Percentiles rank a stretch among this genome's conserved stretches.
These are phyloP conservation scores for Zasmidium angulare DNA, from an alignment of 2,329 filamentous ascomycete species.

Conservation along the genomic window DNA sequence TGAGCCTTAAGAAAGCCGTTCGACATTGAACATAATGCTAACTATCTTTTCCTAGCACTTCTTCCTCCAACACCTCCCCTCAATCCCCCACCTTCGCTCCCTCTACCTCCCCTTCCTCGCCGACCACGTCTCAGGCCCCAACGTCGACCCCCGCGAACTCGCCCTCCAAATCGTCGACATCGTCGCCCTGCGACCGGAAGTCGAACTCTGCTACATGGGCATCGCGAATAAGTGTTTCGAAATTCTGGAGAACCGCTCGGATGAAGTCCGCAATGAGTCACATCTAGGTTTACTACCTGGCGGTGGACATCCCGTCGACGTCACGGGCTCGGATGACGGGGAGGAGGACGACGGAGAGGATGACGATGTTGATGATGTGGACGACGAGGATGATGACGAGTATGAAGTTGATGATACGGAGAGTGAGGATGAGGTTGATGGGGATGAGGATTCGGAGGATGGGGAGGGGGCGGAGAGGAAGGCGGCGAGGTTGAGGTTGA, in stretches of 20 bases:
- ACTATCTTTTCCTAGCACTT: conserved; percentile 59
- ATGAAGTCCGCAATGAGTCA: conserved; percentile 49
- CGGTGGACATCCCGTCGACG: conserved; percentile 48
- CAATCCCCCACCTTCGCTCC: conserved; percentile 67
- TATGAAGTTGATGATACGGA: conserved; percentile 36
- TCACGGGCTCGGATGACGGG: conserved; percentile 46
- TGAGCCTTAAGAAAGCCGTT: conserved; percentile 48
- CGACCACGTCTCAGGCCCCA: conserved; percentile 57
- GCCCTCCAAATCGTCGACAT: conserved; percentile 77
- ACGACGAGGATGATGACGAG: conserved; percentile 50
- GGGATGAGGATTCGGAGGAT: conserved; percentile 27
- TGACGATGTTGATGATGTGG: conserved; percentile 51
- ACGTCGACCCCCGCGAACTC: conserved; percentile 65
- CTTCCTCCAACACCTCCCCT: conserved; percentile 73
- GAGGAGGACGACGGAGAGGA: conserved; percentile 53
- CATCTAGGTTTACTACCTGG: conserved; percentile 37
- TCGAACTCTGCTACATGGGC: conserved; percentile 75
- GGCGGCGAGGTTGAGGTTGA: conserved; percentile 56
- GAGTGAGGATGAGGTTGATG: conserved; percentile 39
- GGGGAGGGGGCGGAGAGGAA: conserved; percentile 4
- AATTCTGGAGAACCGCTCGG: conserved; percentile 63
- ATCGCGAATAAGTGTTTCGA: conserved; percentile 79
- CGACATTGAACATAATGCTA: conserved; percentile 1
- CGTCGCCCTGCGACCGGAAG: conserved; percentile 71
- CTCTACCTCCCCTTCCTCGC: conserved; percentile 69